A percentile compares a stretch with the other conserved stretches of the same genome.
Conservation (phyloP, 2,329 filamentous ascomycete genomes). For the Monosporascus sp. region DNA sequence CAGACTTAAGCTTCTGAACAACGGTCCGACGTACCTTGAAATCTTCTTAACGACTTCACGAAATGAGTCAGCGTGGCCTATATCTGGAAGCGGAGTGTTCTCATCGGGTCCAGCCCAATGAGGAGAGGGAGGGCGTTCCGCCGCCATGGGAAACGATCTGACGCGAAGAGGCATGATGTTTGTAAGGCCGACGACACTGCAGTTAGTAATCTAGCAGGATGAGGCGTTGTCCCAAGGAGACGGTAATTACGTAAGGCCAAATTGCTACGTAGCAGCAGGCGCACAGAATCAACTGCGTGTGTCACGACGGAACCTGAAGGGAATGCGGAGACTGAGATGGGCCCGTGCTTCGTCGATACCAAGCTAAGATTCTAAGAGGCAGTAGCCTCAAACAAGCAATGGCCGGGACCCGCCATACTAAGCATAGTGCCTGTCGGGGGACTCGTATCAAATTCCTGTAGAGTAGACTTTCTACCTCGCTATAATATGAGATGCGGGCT, state of each 20-base stretch:
- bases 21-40: conserved; percentile 43
- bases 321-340: neutral
- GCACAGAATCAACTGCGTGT: neutral
- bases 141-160: conserved; percentile 28
- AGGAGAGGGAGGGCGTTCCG: conserved; percentile 32
- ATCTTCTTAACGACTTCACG: conserved; percentile 62
- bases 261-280: neutral
- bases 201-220: neutral
- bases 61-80: conserved; percentile 54
- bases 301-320: neutral
- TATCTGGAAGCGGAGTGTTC: conserved; percentile 44
- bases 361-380: neutral
- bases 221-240: neutral
- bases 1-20: neutral
- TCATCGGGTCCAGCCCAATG: conserved; percentile 16
- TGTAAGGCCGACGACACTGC: neutral
- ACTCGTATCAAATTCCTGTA: too few relatives aligned
- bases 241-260: neutral
- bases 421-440: neutral
- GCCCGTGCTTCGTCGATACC: neutral
- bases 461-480: too few relatives aligned
- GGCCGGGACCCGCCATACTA: neutral
- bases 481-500: too few relatives aligned
- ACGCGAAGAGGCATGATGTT: conserved; percentile 34
- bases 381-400: neutral